Evolutionary conservation across 768 basidiomycete species (phyloP).

Genomic region (Boletus eberwhitei): DNA sequence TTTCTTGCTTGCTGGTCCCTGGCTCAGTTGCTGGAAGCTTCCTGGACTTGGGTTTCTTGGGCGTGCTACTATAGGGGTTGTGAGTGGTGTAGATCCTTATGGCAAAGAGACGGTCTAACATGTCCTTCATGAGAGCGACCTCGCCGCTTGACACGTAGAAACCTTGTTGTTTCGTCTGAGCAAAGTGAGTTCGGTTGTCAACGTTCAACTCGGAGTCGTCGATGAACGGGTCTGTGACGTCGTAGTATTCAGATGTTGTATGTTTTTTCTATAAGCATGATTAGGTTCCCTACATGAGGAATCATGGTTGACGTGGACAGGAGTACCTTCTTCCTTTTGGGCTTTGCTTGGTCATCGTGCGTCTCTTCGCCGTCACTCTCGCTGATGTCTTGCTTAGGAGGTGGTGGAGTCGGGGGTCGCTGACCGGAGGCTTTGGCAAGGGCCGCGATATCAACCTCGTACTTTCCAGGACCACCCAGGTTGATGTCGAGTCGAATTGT

Average conservation of each 20-base stretch:
- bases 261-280: slow-evolving; percentile 43
- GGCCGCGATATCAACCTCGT: slow-evolving; percentile 63
- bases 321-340: slow-evolving; percentile 38
- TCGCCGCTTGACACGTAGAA: slow-evolving; percentile 91
- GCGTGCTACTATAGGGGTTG: slow-evolving; percentile 40
- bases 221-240: slow-evolving; percentile 89
- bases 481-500: slow-evolving; percentile 68
- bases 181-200: slow-evolving; percentile 88
- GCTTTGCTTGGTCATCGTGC: slow-evolving; percentile 31
- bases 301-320: slow-evolving; percentile 8
- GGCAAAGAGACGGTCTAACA: slow-evolving; percentile 31
- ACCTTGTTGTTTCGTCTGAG: slow-evolving; percentile 87
- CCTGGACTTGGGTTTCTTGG: slow-evolving; percentile 72
- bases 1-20: slow-evolving; percentile 28
- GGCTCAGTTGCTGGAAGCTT: slow-evolving; percentile 35
- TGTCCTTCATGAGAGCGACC: slow-evolving; percentile 82
- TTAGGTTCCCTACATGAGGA: slow-evolving; percentile 5
- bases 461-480: slow-evolving; percentile 71
- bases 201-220: slow-evolving; percentile 93
- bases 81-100: slow-evolving; percentile 7
- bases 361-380: slow-evolving; percentile 54
- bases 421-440: slow-evolving; percentile 66
- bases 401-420: slow-evolving; percentile 53
- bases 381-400: slow-evolving; percentile 47
- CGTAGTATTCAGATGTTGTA: slow-evolving; percentile 75